These are phyloP conservation scores for Candida saitoana DNA, from an alignment of 805 yeast genomes.

Conservation along the genomic window DNA sequence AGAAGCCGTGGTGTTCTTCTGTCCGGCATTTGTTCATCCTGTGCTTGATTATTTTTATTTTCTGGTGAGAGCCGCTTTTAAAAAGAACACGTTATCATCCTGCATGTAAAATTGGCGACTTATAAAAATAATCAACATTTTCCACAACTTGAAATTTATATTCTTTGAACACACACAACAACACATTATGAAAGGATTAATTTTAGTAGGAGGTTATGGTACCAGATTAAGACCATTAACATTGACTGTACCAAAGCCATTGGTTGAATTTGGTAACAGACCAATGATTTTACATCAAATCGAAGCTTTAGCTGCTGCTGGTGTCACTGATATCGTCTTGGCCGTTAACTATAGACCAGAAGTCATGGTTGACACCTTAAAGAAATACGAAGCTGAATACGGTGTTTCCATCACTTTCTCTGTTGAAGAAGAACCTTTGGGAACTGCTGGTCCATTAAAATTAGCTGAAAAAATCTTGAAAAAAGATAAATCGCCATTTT, in stretches of 20 bases:
- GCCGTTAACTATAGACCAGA: conserved; percentile 99
- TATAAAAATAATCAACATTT: not conserved
- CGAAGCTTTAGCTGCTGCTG: conserved; percentile 96
- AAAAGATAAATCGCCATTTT: conserved; percentile 95
- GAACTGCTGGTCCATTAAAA: conserved; percentile 98
- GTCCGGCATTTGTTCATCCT: no score
- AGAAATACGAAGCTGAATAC: conserved; percentile 90
- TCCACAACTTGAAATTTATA: not conserved
- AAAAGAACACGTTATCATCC: not conserved
- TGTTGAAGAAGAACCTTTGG: conserved; percentile 98
- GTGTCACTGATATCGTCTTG: conserved; percentile 96
- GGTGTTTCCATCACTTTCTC: conserved; percentile 95
- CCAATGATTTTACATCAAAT: conserved; percentile 99
- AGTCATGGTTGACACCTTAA: conserved; percentile 93
- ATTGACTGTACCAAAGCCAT: conserved; percentile 90
- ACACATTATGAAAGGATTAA: conserved; percentile 79
- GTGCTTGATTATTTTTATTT: no score
- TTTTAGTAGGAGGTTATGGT: conserved; percentile 99
- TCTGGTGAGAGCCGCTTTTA: not conserved
- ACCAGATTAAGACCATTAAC: conserved; percentile 99
- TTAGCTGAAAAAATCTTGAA: conserved; percentile 90
- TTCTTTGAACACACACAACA: not conserved
- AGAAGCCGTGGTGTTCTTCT: no score
- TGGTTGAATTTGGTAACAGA: conserved; percentile 97
- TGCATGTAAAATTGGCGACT: not conserved